phyloP scores from a whole-genome alignment of 345 rosid genomes.

The Eucalyptus regnans region DNA sequence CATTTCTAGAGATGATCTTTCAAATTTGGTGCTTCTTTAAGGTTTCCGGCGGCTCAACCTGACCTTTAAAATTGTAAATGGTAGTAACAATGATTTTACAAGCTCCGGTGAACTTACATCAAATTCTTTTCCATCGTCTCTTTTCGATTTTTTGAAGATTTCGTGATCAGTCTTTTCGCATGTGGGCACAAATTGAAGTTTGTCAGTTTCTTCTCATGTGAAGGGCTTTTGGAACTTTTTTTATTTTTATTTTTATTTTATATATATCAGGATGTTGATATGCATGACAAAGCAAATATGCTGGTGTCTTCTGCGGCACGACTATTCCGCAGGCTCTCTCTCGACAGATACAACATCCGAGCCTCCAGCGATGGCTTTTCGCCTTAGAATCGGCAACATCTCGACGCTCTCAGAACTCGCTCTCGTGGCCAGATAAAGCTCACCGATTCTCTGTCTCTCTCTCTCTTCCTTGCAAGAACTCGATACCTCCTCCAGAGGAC shows the following conservation, averaged over 20 bases:
- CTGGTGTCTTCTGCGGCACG: not conserved
- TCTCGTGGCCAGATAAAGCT: too few species aligned
- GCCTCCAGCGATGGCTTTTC: not conserved
- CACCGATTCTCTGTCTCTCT: not conserved
- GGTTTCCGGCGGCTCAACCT: too few species aligned
- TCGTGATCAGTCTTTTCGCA: not conserved
- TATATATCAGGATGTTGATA: not conserved
- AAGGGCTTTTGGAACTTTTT: not conserved
- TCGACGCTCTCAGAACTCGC: too few species aligned
- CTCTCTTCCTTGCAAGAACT: too few species aligned
- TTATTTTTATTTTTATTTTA: not conserved
- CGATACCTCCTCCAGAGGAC: too few species aligned
- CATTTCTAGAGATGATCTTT: too few species aligned
- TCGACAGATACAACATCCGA: too few species aligned
- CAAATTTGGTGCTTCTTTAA: not conserved
- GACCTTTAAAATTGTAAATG: too few species aligned
- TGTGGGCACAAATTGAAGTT: not conserved
- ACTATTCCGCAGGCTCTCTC: not conserved
- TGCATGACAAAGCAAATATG: too few species aligned
- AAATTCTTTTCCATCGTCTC: not conserved
- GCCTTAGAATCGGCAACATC: not conserved
- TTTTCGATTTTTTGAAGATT: not conserved
- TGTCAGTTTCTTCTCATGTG: not conserved
- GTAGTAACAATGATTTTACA: not conserved
- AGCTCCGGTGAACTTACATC: accelerated